Conservation (phyloP, 2,329 filamentous ascomycete species). For the Aspergillus ochraceoroseus region DNA sequence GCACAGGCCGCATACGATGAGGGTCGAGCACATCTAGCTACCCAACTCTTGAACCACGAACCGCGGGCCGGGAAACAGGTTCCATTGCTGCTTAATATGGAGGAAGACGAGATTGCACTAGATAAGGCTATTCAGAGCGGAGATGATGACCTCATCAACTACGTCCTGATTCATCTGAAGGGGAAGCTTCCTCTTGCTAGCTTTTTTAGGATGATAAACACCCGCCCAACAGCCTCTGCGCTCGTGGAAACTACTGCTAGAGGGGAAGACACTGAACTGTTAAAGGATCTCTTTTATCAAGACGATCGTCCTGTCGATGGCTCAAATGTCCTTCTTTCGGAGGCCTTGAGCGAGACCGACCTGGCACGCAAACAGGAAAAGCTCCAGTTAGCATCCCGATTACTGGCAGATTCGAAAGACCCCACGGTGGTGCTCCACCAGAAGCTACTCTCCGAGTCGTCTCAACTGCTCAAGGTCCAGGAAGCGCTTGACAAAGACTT, state of each 20-base stretch:
- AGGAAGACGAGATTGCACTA: slow-evolving; percentile 88
- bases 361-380: slow-evolving; percentile 72
- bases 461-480: slow-evolving; percentile 75
- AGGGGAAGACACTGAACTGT: slow-evolving; percentile 70
- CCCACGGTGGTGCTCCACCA: slow-evolving; percentile 61
- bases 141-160: slow-evolving; percentile 88
- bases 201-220: slow-evolving; percentile 90
- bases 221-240: slow-evolving; percentile 76
- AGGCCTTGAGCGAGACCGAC: slow-evolving; percentile 71
- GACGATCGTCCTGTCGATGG: slow-evolving; percentile 88
- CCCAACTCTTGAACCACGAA: slow-evolving; percentile 86
- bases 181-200: slow-evolving; percentile 83
- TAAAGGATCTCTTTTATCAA: slow-evolving; percentile 97
- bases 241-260: slow-evolving; percentile 80
- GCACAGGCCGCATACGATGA: slow-evolving; percentile 91
- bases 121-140: slow-evolving; percentile 96
- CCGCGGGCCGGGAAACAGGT: slow-evolving; percentile 94
- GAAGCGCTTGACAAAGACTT: slow-evolving; percentile 82
- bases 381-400: slow-evolving; percentile 75
- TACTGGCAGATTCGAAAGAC: slow-evolving; percentile 80
- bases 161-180: slow-evolving; percentile 80
- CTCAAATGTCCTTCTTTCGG: slow-evolving; percentile 77
- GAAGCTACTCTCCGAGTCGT: slow-evolving; percentile 71
- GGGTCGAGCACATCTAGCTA: slow-evolving; percentile 81
- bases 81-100: slow-evolving; percentile 86